Percentiles rank a stretch among this genome's conserved stretches.
phyloP scores from a whole-genome alignment of 2,329 filamentous ascomycete species.

The Fonsecaea pedrosoi region DNA sequence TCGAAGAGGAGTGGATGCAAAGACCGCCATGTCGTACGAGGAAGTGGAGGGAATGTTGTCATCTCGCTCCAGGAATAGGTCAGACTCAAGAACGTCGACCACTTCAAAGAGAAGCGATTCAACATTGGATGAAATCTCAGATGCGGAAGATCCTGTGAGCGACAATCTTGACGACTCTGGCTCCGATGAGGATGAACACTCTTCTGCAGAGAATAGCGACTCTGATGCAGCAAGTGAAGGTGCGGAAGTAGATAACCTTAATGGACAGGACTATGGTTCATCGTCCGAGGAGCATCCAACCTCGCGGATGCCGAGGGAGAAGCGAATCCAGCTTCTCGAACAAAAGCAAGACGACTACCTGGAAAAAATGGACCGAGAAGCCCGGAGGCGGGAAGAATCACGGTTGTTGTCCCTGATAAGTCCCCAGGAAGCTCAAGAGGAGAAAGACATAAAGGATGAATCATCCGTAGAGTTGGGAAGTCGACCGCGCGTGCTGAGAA shows the following conservation, averaged over 20 bases:
- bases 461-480: slow-evolving; percentile 35
- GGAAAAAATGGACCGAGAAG: slow-evolving; percentile 56
- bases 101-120: neutral
- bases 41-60: slow-evolving; percentile 41
- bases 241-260: neutral
- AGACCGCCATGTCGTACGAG: slow-evolving; percentile 24
- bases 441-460: slow-evolving; percentile 34
- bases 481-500: slow-evolving; percentile 40
- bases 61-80: slow-evolving; percentile 19
- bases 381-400: slow-evolving; percentile 54
- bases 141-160: neutral
- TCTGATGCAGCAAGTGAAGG: slow-evolving; percentile 11
- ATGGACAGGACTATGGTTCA: neutral
- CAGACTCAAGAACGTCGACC: slow-evolving; percentile 11
- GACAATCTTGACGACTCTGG: neutral
- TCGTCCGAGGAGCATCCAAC: slow-evolving; percentile 16
- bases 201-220: neutral
- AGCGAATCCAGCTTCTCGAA: slow-evolving; percentile 28
- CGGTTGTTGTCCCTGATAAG: slow-evolving; percentile 54
- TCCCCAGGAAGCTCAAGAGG: slow-evolving; percentile 41
- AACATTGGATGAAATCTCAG: neutral
- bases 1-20: slow-evolving; percentile 30
- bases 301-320: slow-evolving; percentile 21
- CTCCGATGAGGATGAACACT: neutral
- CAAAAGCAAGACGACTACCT: slow-evolving; percentile 53